phyloP scores from a whole-genome alignment of 2,329 filamentous ascomycete species.

The Bipolaris sorokiniana region DNA sequence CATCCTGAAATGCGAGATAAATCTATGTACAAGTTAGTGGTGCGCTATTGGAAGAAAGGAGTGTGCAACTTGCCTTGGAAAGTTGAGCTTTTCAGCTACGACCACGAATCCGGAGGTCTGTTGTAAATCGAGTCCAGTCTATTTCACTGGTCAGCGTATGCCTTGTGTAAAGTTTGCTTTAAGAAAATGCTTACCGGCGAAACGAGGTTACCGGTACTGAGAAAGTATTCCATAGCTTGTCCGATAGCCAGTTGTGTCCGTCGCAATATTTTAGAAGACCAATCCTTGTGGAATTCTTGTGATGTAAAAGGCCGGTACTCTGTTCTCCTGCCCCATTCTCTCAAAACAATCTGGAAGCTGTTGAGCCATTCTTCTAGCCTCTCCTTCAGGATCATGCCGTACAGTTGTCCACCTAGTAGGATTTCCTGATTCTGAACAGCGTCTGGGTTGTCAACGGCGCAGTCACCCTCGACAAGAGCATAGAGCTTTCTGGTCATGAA shows the following conservation, averaged over 20 bases:
- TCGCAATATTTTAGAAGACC: slow-evolving; percentile 76
- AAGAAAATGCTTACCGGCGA: slow-evolving; percentile 60
- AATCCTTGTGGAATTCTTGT: slow-evolving; percentile 76
- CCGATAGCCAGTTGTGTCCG: slow-evolving; percentile 89
- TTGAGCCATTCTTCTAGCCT: slow-evolving; percentile 86
- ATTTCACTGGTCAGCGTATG: neutral
- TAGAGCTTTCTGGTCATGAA: slow-evolving; percentile 98
- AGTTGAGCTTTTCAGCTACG: slow-evolving; percentile 66
- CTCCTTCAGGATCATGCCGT: slow-evolving; percentile 95
- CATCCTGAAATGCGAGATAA: slow-evolving; percentile 99
- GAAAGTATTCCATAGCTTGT: slow-evolving; percentile 87
- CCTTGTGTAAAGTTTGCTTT: too few species aligned
- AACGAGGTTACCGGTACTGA: slow-evolving; percentile 92
- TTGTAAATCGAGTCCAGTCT: slow-evolving; percentile 87
- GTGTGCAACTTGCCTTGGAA: neutral
- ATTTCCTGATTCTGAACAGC: slow-evolving; percentile 96
- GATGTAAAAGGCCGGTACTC: slow-evolving; percentile 70
- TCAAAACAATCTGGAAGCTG: slow-evolving; percentile 61
- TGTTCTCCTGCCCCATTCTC: slow-evolving; percentile 62
- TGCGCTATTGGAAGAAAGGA: neutral
- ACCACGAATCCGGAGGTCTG: slow-evolving; percentile 95
- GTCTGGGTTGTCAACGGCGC: slow-evolving; percentile 93
- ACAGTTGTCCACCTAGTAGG: slow-evolving; percentile 88
- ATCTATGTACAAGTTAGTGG: slow-evolving; percentile 69
- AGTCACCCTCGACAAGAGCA: slow-evolving; percentile 88